phyloP scores from a whole-genome alignment of 768 basidiomycete species.

The Leccinum boreale region DNA sequence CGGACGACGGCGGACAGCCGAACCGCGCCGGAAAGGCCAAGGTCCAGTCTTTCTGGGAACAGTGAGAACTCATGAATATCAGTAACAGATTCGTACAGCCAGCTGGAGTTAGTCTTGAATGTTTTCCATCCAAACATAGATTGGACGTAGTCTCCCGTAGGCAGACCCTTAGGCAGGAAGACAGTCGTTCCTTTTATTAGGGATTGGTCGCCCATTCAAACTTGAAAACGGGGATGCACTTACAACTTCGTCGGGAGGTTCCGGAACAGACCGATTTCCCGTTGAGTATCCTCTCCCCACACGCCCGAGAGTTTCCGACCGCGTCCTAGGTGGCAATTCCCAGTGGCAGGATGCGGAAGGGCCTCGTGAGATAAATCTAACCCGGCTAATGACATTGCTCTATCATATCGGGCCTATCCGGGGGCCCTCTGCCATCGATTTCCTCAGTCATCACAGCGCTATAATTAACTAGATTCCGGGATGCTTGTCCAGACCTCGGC shows the following conservation, averaged over 20 bases:
- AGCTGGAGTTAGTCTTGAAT: too few relatives aligned
- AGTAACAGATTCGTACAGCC: too few relatives aligned
- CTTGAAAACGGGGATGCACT: too few relatives aligned
- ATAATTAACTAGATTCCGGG: slow-evolving; percentile 2
- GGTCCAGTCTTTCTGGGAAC: too few relatives aligned
- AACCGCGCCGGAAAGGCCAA: too few relatives aligned
- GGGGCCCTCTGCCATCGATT: neutral
- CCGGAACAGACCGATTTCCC: neutral
- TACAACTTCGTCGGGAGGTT: neutral
- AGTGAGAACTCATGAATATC: too few relatives aligned
- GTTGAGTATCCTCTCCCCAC: neutral
- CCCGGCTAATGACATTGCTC: neutral
- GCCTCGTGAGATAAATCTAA: slow-evolving; percentile 6
- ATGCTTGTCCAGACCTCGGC: neutral
- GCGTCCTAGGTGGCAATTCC: neutral
- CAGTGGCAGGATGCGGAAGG: neutral
- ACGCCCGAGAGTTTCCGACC: slow-evolving; percentile 13
- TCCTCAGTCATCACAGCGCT: slow-evolving; percentile 1
- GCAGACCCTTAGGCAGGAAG: too few relatives aligned
- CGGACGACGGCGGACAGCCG: too few relatives aligned
- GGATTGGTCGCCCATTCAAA: too few relatives aligned
- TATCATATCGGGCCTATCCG: neutral
- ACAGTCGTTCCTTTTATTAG: too few relatives aligned
- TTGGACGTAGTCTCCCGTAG: too few relatives aligned
- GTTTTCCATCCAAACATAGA: too few relatives aligned